Evolutionary conservation across 2,329 filamentous ascomycete species (phyloP).

Genomic region (Trichophyton verrucosum): DNA sequence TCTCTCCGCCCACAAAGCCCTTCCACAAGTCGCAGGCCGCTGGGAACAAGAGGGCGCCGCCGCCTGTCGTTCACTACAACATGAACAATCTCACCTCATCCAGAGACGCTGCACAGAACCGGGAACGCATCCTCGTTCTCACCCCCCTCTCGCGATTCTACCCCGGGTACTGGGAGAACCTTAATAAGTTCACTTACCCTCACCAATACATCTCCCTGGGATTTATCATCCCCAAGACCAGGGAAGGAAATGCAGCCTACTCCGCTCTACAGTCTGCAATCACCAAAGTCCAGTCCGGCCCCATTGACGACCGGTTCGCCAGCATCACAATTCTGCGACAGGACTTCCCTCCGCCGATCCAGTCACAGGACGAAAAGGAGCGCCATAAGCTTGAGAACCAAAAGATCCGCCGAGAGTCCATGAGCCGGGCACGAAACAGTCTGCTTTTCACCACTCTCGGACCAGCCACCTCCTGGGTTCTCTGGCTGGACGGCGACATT

Average conservation of each 20-base stretch:
- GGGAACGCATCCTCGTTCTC: conserved; percentile 78
- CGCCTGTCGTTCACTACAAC: conserved; percentile 83
- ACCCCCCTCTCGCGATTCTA: conserved; percentile 93
- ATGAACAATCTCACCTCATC: conserved; percentile 91
- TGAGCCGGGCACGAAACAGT: conserved; percentile 88
- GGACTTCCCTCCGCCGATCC: conserved; percentile 74
- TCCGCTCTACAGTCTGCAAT: conserved; percentile 73
- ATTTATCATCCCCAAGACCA: conserved; percentile 90
- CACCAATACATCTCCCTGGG: conserved; percentile 90
- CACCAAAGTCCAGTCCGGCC: conserved; percentile 69
- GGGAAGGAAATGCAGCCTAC: conserved; percentile 80
- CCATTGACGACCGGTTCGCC: conserved; percentile 72
- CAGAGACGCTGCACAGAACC: conserved; percentile 58
- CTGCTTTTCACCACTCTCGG: conserved; percentile 90
- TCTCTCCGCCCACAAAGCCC: conserved; percentile 62
- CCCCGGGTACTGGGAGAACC: conserved; percentile 88
- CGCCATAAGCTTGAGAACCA: conserved; percentile 87
- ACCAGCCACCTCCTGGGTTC: conserved; percentile 82
- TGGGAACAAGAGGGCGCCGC: conserved; percentile 46
- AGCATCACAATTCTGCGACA: conserved; percentile 90
- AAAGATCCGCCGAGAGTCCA: conserved; percentile 70
- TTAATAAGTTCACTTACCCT: conserved; percentile 71
- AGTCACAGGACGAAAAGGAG: conserved; percentile 73
- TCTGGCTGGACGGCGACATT: conserved; percentile 91
- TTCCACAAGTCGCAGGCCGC: conserved; percentile 53